Conservation (phyloP, 2,329 filamentous ascomycete genomes). For the Achaetomium macrosporum region DNA sequence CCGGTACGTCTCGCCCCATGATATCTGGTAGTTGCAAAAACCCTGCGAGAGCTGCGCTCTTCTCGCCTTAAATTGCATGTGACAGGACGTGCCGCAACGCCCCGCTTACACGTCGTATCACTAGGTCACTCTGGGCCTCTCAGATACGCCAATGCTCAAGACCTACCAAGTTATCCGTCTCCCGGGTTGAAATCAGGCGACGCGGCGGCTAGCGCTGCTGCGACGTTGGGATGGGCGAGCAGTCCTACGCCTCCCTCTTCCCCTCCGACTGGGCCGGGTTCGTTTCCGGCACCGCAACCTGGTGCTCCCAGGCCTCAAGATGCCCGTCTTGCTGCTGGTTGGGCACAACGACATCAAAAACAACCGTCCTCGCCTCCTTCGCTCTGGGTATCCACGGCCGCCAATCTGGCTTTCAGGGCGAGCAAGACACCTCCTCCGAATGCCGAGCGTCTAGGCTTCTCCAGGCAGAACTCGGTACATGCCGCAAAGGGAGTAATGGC, state of each 20-base stretch:
- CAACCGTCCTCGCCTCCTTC: conserved; percentile 17
- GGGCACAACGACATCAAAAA: conserved; percentile 38
- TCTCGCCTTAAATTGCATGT: background rate
- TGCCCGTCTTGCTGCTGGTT: conserved; percentile 55
- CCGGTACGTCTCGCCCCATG: conserved; percentile 8
- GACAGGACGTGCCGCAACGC: too few relatives aligned
- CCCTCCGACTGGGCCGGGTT: conserved; percentile 38
- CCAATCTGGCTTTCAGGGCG: conserved; percentile 45
- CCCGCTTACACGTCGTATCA: conserved; percentile 20
- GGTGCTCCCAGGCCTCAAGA: conserved; percentile 67
- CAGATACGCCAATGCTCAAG: conserved; percentile 65
- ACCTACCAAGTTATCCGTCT: conserved; percentile 70
- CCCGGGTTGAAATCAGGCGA: conserved; percentile 51
- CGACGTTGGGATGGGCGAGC: conserved; percentile 66
- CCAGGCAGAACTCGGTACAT: conserved; percentile 59
- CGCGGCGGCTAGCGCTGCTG: conserved; percentile 67
- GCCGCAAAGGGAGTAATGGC: conserved; percentile 76
- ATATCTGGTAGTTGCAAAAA: conserved; percentile 9
- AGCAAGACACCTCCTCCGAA: conserved; percentile 24
- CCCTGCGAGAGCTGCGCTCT: background rate
- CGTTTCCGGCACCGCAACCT: conserved; percentile 57
- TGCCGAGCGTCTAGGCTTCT: conserved; percentile 43
- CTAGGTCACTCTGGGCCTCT: conserved; percentile 40
- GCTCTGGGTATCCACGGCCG: conserved; percentile 61
- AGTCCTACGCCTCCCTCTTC: conserved; percentile 48